Conservation (phyloP, 306 rosid species). For the Abrus precatorius region DNA sequence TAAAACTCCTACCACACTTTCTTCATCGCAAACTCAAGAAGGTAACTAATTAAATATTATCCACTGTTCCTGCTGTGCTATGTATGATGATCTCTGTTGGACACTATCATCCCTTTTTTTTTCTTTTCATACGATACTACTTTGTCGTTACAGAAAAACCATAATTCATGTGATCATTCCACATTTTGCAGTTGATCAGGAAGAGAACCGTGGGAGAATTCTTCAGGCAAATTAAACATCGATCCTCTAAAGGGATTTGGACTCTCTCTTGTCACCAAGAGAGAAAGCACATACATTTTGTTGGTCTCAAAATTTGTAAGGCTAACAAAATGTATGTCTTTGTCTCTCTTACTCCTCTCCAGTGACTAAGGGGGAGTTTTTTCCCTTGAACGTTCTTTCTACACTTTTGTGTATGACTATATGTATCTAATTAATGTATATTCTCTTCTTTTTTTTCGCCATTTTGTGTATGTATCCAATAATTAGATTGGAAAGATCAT, state of each 20-base stretch:
- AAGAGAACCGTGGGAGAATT: constrained; percentile 71
- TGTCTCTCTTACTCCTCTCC: too few relatives aligned
- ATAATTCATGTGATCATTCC: constrained; percentile 39
- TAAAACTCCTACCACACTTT: constrained; percentile 45
- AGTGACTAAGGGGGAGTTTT: too few relatives aligned
- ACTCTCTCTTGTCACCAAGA: too few relatives aligned
- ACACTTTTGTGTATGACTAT: constrained; percentile 23
- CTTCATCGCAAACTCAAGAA: constrained; percentile 56
- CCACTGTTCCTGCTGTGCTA: neutral
- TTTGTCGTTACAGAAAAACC: constrained; percentile 29
- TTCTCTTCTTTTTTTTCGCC: neutral
- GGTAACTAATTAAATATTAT: constrained; percentile 46
- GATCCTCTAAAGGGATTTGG: neutral
- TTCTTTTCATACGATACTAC: neutral
- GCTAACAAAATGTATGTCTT: too few relatives aligned
- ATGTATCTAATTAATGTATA: constrained; percentile 24
- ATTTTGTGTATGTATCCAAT: constrained; percentile 38
- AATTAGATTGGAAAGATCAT: constrained; percentile 38
- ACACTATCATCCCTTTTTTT: neutral
- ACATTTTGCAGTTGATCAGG: constrained; percentile 69
- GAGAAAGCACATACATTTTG: too few relatives aligned
- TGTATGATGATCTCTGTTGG: constrained; percentile 2
- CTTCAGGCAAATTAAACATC: constrained; percentile 72
- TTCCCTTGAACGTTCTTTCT: neutral
- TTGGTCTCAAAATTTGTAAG: too few relatives aligned